phyloP scores from a whole-genome alignment of 1,139 yeast genomes.

The Magnusiomyces sp. region DNA sequence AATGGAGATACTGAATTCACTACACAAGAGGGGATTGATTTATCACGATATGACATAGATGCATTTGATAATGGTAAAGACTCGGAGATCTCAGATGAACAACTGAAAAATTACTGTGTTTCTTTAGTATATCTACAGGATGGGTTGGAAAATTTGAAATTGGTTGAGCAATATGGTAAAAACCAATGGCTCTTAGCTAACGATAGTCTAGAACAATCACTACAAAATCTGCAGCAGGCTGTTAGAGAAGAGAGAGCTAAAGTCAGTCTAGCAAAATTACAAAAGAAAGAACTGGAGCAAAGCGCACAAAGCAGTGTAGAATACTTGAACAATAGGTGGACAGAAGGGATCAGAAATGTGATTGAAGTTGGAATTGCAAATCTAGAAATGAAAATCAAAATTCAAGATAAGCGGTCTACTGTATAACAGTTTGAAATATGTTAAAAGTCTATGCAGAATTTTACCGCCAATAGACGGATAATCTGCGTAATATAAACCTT shows the following conservation, averaged over 20 bases:
- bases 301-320: slow-evolving; percentile 21
- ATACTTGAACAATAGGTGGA: slow-evolving; percentile 25
- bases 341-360: slow-evolving; percentile 19
- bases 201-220: slow-evolving; percentile 24
- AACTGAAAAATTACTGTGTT: slow-evolving; percentile 20
- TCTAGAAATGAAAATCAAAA: slow-evolving; percentile 18
- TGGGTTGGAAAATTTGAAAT: slow-evolving; percentile 25
- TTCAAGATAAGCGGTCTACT: slow-evolving; percentile 5
- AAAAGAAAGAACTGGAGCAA: slow-evolving; percentile 21
- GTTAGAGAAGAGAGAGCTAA: slow-evolving; percentile 17
- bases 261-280: slow-evolving; percentile 21
- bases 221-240: slow-evolving; percentile 20
- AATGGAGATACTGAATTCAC: slow-evolving; percentile 22
- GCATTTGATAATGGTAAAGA: too few relatives aligned
- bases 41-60: slow-evolving; percentile 17
- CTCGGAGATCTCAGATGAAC: too few relatives aligned
- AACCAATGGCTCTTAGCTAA: slow-evolving; percentile 31
- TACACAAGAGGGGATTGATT: slow-evolving; percentile 27
- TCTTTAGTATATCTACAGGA: slow-evolving; percentile 26
- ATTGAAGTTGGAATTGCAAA: slow-evolving; percentile 27
- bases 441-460: too few relatives aligned
- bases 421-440: too few relatives aligned
- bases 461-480: too few relatives aligned
- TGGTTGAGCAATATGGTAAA: slow-evolving; percentile 25
- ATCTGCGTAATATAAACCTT: too few relatives aligned